These are phyloP conservation scores for Cicer yamashitae DNA, from an alignment of 306 rosid species.

Conservation along the genomic window DNA sequence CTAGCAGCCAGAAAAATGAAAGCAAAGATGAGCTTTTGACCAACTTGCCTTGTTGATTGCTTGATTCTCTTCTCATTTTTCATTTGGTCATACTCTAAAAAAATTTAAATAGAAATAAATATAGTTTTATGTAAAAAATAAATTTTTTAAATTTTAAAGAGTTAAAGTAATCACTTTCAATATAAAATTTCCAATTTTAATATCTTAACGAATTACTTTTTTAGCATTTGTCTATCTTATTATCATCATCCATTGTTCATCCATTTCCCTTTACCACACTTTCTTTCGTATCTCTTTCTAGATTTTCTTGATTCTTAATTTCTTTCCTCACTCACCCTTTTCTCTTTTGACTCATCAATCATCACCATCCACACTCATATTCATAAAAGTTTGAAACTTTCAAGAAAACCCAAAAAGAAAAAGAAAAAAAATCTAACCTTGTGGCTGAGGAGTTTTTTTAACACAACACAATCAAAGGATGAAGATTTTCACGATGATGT, in stretches of 20 bases:
- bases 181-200: no score
- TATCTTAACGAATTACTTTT: no score
- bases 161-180: no score
- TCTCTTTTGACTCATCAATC: conserved; percentile 32
- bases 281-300: conserved; percentile 7
- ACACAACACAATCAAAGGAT: conserved; percentile 33
- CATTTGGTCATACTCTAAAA: no score
- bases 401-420: background rate
- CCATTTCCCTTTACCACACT: conserved; percentile 18
- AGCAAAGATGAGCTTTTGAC: conserved; percentile 36
- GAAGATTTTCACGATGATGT: conserved; percentile 30
- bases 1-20: conserved; percentile 42
- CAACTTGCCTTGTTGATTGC: background rate
- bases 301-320: conserved; percentile 17
- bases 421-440: no score
- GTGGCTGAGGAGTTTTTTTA: no score
- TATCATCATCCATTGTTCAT: background rate
- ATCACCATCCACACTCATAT: conserved; percentile 5
- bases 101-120: no score
- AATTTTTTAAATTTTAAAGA: no score
- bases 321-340: conserved; percentile 16
- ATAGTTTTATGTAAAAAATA: no score
- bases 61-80: background rate
- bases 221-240: no score
- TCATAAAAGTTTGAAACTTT: conserved; percentile 20